Evolutionary conservation across 768 basidiomycete species (phyloP).

Genomic region (Rhodotorula sphaerocarpa): DNA sequence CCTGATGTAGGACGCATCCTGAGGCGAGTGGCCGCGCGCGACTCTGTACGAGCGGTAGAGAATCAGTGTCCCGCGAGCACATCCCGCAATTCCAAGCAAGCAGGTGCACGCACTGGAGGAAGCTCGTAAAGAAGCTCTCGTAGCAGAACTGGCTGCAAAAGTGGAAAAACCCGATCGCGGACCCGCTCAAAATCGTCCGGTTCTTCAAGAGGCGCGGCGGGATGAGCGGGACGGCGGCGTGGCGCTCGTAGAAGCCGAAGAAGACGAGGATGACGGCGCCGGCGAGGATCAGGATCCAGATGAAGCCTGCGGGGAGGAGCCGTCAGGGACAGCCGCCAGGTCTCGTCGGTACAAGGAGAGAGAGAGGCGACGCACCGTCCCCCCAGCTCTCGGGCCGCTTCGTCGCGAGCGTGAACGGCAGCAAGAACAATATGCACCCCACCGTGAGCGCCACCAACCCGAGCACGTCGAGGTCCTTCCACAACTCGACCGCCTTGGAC

Average conservation of each 20-base stretch:
- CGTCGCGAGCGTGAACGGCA: constrained; percentile 36
- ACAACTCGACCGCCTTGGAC: constrained; percentile 28
- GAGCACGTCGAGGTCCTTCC: constrained; percentile 32
- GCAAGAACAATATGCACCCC: constrained; percentile 29
- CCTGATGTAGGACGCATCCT: constrained; percentile 29
- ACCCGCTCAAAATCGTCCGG: constrained; percentile 33
- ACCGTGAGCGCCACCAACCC: constrained; percentile 30
- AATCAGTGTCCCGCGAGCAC: background rate
- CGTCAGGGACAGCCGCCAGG: background rate
- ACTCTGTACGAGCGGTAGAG: constrained; percentile 12
- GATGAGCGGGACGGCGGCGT: constrained; percentile 32
- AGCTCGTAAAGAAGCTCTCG: constrained; percentile 40
- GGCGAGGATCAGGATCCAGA: constrained; percentile 23
- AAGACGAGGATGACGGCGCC: constrained; percentile 33
- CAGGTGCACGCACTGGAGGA: constrained; percentile 31
- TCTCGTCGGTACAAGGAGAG: no score
- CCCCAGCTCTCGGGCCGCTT: constrained; percentile 25
- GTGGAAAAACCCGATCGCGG: constrained; percentile 36
- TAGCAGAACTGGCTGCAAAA: constrained; percentile 38
- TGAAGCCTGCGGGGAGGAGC: background rate
- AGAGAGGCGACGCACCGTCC: constrained; percentile 28
- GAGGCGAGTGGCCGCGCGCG: constrained; percentile 32
- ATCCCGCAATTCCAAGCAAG: no score
- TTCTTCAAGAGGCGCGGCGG: constrained; percentile 33
- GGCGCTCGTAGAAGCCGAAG: constrained; percentile 35